These are phyloP conservation scores for Tolypocladium amazonense DNA, from an alignment of 2,329 filamentous ascomycete genomes.

Conservation along the genomic window DNA sequence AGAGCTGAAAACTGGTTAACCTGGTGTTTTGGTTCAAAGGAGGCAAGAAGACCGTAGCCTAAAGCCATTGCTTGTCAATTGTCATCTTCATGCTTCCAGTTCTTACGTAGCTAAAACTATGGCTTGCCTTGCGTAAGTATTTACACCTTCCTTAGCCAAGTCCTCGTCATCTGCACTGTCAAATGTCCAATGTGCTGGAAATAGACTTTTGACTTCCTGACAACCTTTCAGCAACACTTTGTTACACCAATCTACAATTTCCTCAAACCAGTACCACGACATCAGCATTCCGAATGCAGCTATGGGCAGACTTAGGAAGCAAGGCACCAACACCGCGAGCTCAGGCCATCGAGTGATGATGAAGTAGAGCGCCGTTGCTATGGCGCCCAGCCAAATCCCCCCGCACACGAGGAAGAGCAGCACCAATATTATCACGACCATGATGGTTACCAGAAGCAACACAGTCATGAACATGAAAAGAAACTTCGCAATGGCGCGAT, in stretches of 20 bases:
- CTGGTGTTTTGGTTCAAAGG: too few species aligned
- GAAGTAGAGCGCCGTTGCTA: constrained; percentile 13
- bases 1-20: too few species aligned
- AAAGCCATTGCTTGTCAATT: not conserved
- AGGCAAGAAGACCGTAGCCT: not conserved
- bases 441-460: not conserved
- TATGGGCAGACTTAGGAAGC: constrained; percentile 10
- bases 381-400: constrained; percentile 10
- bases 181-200: constrained; percentile 7
- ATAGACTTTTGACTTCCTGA: not conserved
- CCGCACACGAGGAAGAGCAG: constrained; percentile 3
- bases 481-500: constrained; percentile 14
- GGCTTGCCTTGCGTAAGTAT: constrained; percentile 9
- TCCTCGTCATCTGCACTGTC: constrained; percentile 11
- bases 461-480: constrained; percentile 2
- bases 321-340: constrained; percentile 11
- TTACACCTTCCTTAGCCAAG: constrained; percentile 10
- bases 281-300: constrained; percentile 4
- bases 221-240: not conserved
- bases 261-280: constrained; percentile 5
- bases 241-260: constrained; percentile 1
- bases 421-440: not conserved
- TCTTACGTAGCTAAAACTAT: constrained; percentile 2
- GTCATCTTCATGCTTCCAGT: not conserved
- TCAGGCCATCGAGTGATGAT: constrained; percentile 17